Evolutionary conservation across 345 rosid species (phyloP), one percentile per base, ranked within the genome.

Genomic region (Salix suchowensis): DNA sequence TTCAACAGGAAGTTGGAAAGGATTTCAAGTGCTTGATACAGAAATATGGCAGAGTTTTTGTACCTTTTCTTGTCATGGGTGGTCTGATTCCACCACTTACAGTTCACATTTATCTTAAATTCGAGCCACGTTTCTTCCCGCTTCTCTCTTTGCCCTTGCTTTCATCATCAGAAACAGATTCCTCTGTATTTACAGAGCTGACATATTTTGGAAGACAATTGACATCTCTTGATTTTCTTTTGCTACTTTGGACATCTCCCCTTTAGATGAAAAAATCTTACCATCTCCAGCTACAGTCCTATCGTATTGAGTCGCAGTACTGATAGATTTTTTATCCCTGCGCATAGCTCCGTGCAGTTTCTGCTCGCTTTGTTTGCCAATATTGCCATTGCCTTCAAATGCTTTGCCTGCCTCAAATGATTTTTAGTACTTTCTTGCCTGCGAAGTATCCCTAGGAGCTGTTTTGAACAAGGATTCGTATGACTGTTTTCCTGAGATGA

Each of bases 61-160:
- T 84, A 92, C 97, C 94, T 88, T 87, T 91, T 75, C 82, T 88
- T 64, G 78, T 86, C 84, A 92, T 93, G 32, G 91, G 71, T 40
- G 90, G 90, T 81, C 88, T 88, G 70, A 82, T 71, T 71, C 80
- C 84, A 60, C 80, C 83, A 66, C 82, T 83, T 34, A 62, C 81
- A 58, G 26, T 72, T 76, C 60, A 37, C 36, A 70, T 65, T 78
- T 75, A 69, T 39, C 79, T 73, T 66, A 36, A 50, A 80, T 72
- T 67, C 64, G 48, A 66, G 65, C 13, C 23, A 60, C 52, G 58
- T 67, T 84, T 81, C 79, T 76, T 82, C 68, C 76, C 48, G 50
- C 71, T 79, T 46, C 75, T 78, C 64, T 79, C 86, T 50, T 66
- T 83, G 75, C 76, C 77, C 74, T 67, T 64, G 50, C 78, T 76